Base-by-base conservation (phyloP, 257 asterid genomes). In the Nemophila menziesii region DNA sequence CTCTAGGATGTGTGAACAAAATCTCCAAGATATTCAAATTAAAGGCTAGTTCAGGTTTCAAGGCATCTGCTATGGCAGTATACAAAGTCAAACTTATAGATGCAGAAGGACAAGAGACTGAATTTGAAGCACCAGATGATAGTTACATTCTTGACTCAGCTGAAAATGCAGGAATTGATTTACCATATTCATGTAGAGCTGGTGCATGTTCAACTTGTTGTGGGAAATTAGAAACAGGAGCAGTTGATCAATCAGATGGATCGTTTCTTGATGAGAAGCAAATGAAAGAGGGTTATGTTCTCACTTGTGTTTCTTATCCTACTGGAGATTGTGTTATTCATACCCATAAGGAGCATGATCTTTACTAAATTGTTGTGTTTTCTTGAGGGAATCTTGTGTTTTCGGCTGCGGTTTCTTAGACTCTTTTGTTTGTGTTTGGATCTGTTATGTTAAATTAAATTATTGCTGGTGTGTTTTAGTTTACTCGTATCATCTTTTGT, bases 81-180 rank as follows among this genome's bases (percentile, higher is more conserved):
- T 36, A 36, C n/a, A 41, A 41, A 10, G 22, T 41, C 21, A 41
- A 41, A 22, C 46, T 41, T 3, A 14, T 41, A 14, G 17, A 13
- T 14, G 21, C 46, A 3, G 22, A 41, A n/a, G 46, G 46, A 3
- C 21, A 8, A 22, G 46, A 41, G 17, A 14, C 15, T 18, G 46
- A 41, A 22, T 41, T 41, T 41, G 46, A 41, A 41, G 46, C 46
- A 13, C 46, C 46, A 14, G 22, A 41, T 16, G 46, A 41, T 18
- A 9, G 15, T 36, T 36, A 36, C 41, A 36, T 36, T 36, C 41
- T 36, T 3, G 41, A 36, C 16, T 1, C 41, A 36, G 41, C 41
- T 36, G 41, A 36, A 36, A 11, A 36, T 7, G 41, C 41, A 12
- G 41, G 41, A 9, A 17, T 36, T 14, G 41, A 36, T 12, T 17